Base-by-base conservation (phyloP, 306 rosid species). In the Rubus parviflorus region DNA sequence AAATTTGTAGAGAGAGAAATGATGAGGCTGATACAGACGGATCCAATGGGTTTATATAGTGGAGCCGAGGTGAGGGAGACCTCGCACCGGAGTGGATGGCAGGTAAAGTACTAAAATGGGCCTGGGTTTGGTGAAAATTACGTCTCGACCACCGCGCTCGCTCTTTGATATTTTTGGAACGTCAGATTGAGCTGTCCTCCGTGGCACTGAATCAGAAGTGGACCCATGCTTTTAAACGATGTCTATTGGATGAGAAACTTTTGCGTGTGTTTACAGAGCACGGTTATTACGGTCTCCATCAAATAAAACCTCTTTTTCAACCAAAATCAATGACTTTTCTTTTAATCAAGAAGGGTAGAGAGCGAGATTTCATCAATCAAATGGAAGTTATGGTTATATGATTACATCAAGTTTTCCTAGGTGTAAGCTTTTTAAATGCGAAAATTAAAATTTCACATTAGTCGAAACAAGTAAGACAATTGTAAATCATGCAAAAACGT, bases 141-240 rank as follows among this genome's bases (percentile, higher is more conserved):
- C 79, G n/a, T 9, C 0, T 49, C 1, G 30, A 22, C 67, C 62
- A 2, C n/a, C 23, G 12, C 0, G 5, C 15, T 40, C 7, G 15
- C 42, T 16, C 1, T 9, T 19, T 8, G 52, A 37, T 73, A 12
- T 65, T 68, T 49, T 71, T 11, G 54, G 45, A 30, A 56, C 71
- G 63, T 69, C 42, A 67, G 62, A 74, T 66, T 52, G 41, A 74
- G 80, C 78, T 61, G 70, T 25, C 92, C 88, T 65, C 7, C 85
- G 84, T 62, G 92, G 89, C 91, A 73, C 78, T 88, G 92, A 93
- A 49, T 93, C 87, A 52, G 78, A 76, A 14, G 68, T 20, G 74
- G 85, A 14, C 83, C 91, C 84, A 71, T 79, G 47, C 5, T 14
- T 71, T 13, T 22, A 0, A 6, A 0, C 51, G 37, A 22, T 48